A percentile compares a stretch with the other conserved stretches of the same genome.
Conservation (phyloP, 2,329 filamentous ascomycete species). For the Aspergillus bombycis region DNA sequence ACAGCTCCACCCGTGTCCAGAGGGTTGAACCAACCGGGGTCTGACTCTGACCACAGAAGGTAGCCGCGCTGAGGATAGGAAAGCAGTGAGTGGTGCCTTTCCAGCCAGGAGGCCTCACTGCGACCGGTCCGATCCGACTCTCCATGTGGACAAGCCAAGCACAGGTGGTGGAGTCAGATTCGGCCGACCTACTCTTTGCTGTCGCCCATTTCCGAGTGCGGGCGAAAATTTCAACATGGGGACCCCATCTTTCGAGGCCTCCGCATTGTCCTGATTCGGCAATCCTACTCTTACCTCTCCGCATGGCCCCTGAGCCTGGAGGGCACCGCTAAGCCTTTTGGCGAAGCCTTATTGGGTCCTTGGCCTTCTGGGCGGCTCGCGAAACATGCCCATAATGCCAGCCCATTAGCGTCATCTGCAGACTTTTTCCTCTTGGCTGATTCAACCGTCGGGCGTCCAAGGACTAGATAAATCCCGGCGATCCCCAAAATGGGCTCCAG, state of each 20-base stretch:
- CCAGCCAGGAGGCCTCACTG: background rate
- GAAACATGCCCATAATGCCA: conserved; percentile 4
- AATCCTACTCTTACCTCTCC: background rate
- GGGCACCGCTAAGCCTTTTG: background rate
- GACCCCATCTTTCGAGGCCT: background rate
- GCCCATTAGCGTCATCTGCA: background rate
- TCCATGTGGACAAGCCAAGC: background rate
- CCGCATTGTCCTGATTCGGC: conserved; percentile 6
- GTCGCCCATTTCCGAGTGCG: background rate
- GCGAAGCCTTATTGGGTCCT: conserved; percentile 6
- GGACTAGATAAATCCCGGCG: background rate
- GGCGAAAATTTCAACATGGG: background rate
- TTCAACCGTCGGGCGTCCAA: background rate
- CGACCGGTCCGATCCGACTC: background rate
- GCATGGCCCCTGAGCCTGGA: background rate
- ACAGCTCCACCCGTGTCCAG: background rate
- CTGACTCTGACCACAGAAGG: background rate
- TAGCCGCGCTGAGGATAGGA: background rate
- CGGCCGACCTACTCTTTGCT: background rate
- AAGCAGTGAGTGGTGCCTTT: background rate
- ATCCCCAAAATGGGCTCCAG: background rate
- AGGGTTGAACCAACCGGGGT: background rate
- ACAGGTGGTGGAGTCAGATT: background rate
- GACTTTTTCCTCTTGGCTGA: conserved; percentile 4
- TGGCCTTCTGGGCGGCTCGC: conserved; percentile 2